phyloP scores from a whole-genome alignment of 768 basidiomycete genomes.

The Royoungia palumana region DNA sequence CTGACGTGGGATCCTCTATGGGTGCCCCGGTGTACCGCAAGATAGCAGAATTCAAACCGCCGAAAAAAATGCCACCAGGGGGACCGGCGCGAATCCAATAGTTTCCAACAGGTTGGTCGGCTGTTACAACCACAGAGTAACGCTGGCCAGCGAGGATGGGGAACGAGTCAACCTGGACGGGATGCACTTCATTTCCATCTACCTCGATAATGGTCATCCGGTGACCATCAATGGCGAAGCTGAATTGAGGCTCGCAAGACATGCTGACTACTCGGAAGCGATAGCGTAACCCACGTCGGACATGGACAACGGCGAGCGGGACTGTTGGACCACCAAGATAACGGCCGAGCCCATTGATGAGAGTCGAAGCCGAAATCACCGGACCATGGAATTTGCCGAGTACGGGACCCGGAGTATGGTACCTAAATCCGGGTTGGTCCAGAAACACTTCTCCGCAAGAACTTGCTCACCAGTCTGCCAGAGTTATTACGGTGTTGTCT shows the following conservation, averaged over 20 bases:
- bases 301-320: constrained; percentile 43
- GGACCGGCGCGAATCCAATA: constrained; percentile 50
- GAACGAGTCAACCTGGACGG: constrained; percentile 41
- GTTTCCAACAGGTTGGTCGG: constrained; percentile 45
- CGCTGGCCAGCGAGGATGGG: constrained; percentile 34
- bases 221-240: constrained; percentile 46
- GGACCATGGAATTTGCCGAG: no score
- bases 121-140: constrained; percentile 44
- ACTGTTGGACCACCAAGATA: constrained; percentile 38
- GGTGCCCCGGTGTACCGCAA: constrained; percentile 48
- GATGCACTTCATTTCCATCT: constrained; percentile 42
- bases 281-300: constrained; percentile 40
- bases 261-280: constrained; percentile 51
- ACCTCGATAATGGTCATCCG: constrained; percentile 50
- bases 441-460: no score
- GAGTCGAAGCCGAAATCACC: no score
- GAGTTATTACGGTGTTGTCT: no score
- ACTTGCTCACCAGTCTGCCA: no score
- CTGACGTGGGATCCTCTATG: constrained; percentile 38
- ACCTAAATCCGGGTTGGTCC: no score
- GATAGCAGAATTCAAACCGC: constrained; percentile 47
- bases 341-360: constrained; percentile 33
- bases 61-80: constrained; percentile 26
- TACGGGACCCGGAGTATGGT: no score
- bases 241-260: constrained; percentile 43